phyloP scores from a whole-genome alignment of 148 eudicot genomes.

The Nepenthes gracilis region DNA sequence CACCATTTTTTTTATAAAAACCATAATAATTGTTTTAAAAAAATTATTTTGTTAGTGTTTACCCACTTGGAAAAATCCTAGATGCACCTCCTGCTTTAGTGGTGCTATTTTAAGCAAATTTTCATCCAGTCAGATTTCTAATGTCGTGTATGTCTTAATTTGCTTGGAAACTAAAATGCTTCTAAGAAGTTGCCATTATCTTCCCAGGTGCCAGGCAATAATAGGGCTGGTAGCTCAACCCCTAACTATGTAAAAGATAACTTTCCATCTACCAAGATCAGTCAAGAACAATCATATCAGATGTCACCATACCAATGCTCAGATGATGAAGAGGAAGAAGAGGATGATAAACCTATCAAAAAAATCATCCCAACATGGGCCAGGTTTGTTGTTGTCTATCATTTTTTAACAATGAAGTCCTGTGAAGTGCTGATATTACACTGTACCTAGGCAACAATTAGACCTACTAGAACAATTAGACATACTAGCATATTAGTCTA shows the following conservation, averaged over 20 bases:
- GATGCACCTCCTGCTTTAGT: too few relatives aligned
- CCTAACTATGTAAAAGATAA: conserved; percentile 16
- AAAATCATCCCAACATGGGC: conserved; percentile 92
- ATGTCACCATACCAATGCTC: conserved; percentile 94
- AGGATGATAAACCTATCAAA: conserved; percentile 44
- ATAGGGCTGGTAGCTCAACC: conserved; percentile 16
- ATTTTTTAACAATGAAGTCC: conserved; percentile 3
- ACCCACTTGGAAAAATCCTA: too few relatives aligned
- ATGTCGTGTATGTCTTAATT: too few relatives aligned
- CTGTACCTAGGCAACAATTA: not conserved
- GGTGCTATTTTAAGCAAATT: too few relatives aligned
- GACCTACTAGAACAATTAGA: too few relatives aligned
- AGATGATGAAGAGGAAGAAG: conserved; percentile 81
- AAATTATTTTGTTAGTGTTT: too few relatives aligned
- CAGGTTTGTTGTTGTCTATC: conserved; percentile 35
- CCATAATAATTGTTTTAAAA: too few relatives aligned
- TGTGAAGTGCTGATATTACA: not conserved
- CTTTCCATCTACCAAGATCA: conserved; percentile 13
- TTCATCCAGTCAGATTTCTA: too few relatives aligned
- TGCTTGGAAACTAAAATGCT: too few relatives aligned
- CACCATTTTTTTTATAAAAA: too few relatives aligned
- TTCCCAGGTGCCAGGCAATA: conserved; percentile 15
- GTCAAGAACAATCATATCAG: conserved; percentile 58
- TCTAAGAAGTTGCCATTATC: too few relatives aligned
- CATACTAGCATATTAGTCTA: too few relatives aligned